Conservation (phyloP, 805 yeast species). For the Nematodospora valgi region DNA sequence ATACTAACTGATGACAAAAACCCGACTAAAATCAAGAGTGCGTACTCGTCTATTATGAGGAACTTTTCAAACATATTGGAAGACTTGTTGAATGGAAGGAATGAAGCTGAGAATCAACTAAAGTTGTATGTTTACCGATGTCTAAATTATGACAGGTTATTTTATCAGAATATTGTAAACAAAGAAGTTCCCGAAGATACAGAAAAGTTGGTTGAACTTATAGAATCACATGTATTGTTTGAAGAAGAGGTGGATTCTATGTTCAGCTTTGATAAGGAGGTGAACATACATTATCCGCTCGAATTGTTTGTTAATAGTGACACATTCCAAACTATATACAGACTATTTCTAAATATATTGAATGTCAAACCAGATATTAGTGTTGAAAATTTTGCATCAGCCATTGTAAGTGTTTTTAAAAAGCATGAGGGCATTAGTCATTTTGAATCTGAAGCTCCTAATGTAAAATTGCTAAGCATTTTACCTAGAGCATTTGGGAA, state of each 20-base stretch:
- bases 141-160: not conserved
- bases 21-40: not conserved
- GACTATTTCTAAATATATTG: not conserved
- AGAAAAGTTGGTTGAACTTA: not conserved
- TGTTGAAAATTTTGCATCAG: not conserved
- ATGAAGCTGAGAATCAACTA: not conserved
- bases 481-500: slow-evolving; percentile 1
- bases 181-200: not conserved
- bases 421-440: not conserved
- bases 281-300: not conserved
- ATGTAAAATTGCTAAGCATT: too few species aligned
- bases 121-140: not conserved
- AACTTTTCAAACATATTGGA: not conserved
- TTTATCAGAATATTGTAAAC: not conserved
- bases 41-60: not conserved
- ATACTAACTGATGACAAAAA: not conserved
- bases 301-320: not conserved
- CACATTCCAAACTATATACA: not conserved
- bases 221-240: not conserved
- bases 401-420: not conserved
- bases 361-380: not conserved
- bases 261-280: not conserved
- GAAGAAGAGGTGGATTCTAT: slow-evolving; percentile 2
- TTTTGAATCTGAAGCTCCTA: not conserved
- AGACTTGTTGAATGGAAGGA: not conserved